These are phyloP conservation scores for Coccinonectria pachysandricola DNA, from an alignment of 2,329 filamentous ascomycete species.

Conservation along the genomic window DNA sequence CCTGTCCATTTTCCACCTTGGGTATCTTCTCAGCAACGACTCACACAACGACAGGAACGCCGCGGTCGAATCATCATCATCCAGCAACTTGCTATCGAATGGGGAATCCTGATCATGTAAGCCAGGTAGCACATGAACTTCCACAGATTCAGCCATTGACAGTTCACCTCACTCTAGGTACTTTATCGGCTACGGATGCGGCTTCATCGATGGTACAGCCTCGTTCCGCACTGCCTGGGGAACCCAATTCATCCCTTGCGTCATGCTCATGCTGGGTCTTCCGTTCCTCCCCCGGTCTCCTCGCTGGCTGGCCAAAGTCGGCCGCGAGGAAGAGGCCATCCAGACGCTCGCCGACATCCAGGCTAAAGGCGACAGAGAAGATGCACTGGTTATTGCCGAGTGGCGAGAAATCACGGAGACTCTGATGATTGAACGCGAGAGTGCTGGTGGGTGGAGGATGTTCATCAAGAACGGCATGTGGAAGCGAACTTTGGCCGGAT, in stretches of 20 bases:
- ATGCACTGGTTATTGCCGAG: slow-evolving; percentile 45
- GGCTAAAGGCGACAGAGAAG: slow-evolving; percentile 37
- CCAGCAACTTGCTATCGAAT: slow-evolving; percentile 7
- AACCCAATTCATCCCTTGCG: slow-evolving; percentile 48
- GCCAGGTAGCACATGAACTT: too few relatives aligned
- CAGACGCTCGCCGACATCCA: slow-evolving; percentile 43
- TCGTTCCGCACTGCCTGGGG: slow-evolving; percentile 56
- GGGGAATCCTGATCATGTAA: slow-evolving; percentile 45
- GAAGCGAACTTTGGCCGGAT: slow-evolving; percentile 7
- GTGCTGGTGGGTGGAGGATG: slow-evolving; percentile 4
- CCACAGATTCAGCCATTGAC: too few relatives aligned
- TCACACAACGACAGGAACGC: slow-evolving; percentile 2
- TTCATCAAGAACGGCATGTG: slow-evolving; percentile 8
- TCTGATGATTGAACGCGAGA: slow-evolving; percentile 3
- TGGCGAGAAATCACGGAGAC: slow-evolving; percentile 36
- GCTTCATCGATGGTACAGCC: slow-evolving; percentile 42
- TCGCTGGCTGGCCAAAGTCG: slow-evolving; percentile 50
- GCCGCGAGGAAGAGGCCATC: slow-evolving; percentile 43
- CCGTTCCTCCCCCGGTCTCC: slow-evolving; percentile 49
- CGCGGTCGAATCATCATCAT: slow-evolving; percentile 9
- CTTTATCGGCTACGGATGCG: slow-evolving; percentile 53
- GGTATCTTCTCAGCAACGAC: too few relatives aligned
- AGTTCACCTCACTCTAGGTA: slow-evolving; percentile 28
- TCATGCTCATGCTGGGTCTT: slow-evolving; percentile 44
- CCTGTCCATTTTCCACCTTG: too few relatives aligned